Conservation (phyloP, 1,284 basidiomycete species). For the Fistulinella cinereoalba region DNA sequence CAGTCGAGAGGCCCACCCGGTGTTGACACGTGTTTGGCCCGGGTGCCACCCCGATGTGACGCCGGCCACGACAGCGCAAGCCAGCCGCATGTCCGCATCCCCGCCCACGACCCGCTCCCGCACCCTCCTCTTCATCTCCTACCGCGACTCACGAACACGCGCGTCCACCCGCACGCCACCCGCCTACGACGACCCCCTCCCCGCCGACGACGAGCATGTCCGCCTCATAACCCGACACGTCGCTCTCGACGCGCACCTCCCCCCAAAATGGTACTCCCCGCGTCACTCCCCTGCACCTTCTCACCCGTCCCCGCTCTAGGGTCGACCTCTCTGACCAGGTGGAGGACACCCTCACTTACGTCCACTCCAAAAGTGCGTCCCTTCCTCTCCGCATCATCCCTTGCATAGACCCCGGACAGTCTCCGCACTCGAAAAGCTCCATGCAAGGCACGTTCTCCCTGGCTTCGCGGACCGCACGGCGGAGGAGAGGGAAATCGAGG, state of each 20-base stretch:
- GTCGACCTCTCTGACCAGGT: constrained; percentile 90
- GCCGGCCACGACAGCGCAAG: constrained; percentile 6
- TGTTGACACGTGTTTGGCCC: constrained; percentile 29
- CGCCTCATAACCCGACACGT: constrained; percentile 61
- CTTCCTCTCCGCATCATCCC: constrained; percentile 12
- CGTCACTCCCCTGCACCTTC: not conserved
- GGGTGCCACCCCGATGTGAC: constrained; percentile 15
- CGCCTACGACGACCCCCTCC: constrained; percentile 42
- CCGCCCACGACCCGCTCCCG: constrained; percentile 75
- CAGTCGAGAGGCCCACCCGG: constrained; percentile 3
- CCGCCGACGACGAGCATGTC: constrained; percentile 62
- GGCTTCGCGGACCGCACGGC: constrained; percentile 92
- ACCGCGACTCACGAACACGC: constrained; percentile 76
- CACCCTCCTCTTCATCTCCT: constrained; percentile 93
- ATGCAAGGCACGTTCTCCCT: constrained; percentile 93
- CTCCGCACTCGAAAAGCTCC: constrained; percentile 82
- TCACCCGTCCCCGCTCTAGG: constrained; percentile 49
- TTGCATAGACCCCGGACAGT: constrained; percentile 46
- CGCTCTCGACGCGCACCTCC: constrained; percentile 59
- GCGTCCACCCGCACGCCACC: constrained; percentile 42
- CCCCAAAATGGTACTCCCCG: constrained; percentile 63
- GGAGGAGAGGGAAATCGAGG: constrained; percentile 94
- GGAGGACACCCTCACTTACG: constrained; percentile 68
- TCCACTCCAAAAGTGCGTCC: constrained; percentile 75
- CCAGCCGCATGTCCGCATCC: constrained; percentile 33